Evolutionary conservation across 2,329 filamentous ascomycete species (phyloP), one percentile per base, ranked within the genome.

Genomic region (Xylaria sp.): DNA sequence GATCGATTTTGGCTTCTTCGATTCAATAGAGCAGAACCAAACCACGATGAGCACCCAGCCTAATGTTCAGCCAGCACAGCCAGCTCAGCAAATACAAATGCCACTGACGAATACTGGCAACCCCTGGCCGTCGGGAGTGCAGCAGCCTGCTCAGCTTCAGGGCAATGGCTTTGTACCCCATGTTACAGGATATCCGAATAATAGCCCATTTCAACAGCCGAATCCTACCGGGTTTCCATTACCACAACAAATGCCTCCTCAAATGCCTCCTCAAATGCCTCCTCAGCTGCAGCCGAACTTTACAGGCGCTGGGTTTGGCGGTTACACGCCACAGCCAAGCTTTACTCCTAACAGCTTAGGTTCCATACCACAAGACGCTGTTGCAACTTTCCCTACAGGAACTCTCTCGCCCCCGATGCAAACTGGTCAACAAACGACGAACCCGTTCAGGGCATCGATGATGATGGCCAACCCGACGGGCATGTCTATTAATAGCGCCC

Each of bases 1-100:
- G 63, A 98, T 96, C 73, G 95, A 94, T 79, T 97, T 96, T 73
- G 95, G 94, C 79, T 97, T 96, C 77, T 97, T 97, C 75, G 94
- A 90, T 72, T 93, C 92, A 5, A 97, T 96, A 71, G 93, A 97
- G 72, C 88, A 92, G 73, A 93, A 93, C 66, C 92, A 95, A 74
- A 91, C 91, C 53, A 82, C 89, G 1, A 85, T 91, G 82, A 82
- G 77, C 37, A 73, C 76, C 1, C 81, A 83, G 65, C 71, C 80
- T 17, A 76, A 77, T 38, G 65, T 75, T 1, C 78, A 78, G 54
- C 73, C 74, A 37, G 62, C 55, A 54, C 65, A 47, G 44, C 44
- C n/a, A n/a, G n/a, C n/a, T n/a, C n/a, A 65, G 23, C 70, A 70
- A 52, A 54, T 56, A 47, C 71, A 72, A 31, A 62, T 71, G 37